Evolutionary conservation across 225 moss, liverwort and hornwort species (phyloP).

Genomic region (Marchantia polymorpha): DNA sequence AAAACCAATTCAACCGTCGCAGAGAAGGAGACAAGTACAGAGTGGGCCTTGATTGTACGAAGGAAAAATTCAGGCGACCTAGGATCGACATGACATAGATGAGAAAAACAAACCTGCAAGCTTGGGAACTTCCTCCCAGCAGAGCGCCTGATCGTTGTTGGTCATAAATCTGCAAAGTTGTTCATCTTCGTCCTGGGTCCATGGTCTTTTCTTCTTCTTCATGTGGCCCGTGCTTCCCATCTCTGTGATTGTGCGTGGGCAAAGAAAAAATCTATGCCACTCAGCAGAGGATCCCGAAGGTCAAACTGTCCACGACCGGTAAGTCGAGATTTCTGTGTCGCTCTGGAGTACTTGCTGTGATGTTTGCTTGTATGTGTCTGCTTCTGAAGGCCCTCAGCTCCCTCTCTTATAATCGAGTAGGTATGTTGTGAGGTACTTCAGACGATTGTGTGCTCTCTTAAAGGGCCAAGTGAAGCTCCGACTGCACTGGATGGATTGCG

Average conservation of each 20-base stretch:
- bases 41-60: neutral
- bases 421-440: conserved; percentile 10
- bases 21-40: neutral
- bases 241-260: neutral
- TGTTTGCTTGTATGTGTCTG: neutral
- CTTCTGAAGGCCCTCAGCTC: neutral
- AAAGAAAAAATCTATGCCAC: conserved; percentile 1
- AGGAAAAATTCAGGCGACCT: neutral
- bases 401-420: conserved; percentile 2
- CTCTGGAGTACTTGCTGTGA: conserved; percentile 5
- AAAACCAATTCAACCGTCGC: too few species aligned
- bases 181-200: conserved; percentile 32
- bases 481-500: conserved; percentile 22
- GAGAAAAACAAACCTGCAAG: conserved; percentile 20
- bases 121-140: conserved; percentile 32
- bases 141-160: conserved; percentile 30
- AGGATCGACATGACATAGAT: neutral
- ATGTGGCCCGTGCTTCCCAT: conserved; percentile 24
- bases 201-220: conserved; percentile 31
- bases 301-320: neutral
- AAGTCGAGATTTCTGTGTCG: neutral
- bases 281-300: neutral
- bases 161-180: conserved; percentile 35
- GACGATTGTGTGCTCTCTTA: conserved; percentile 11
- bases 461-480: conserved; percentile 1